These are phyloP conservation scores for Colletotrichum sojae DNA, from an alignment of 2,329 filamentous ascomycete genomes.

Conservation along the genomic window DNA sequence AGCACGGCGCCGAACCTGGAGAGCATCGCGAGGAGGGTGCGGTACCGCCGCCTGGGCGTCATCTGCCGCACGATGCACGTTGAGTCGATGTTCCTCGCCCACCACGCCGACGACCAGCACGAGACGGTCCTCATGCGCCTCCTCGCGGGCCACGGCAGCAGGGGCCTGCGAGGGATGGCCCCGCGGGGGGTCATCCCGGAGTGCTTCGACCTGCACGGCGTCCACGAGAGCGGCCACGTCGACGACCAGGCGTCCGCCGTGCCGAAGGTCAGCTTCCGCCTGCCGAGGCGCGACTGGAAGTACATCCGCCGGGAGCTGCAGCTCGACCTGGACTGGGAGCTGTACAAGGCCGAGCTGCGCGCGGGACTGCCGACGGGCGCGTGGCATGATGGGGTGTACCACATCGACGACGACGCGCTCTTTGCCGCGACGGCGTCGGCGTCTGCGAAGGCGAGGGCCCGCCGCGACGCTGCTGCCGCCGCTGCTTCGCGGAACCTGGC, in stretches of 20 bases:
- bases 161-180: slow-evolving; percentile 81
- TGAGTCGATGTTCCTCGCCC: slow-evolving; percentile 79
- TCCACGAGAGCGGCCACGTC: slow-evolving; percentile 74
- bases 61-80: slow-evolving; percentile 69
- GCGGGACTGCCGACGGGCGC: slow-evolving; percentile 30
- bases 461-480: slow-evolving; percentile 16
- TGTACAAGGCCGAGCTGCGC: slow-evolving; percentile 43
- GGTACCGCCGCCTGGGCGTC: slow-evolving; percentile 79
- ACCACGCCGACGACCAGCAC: slow-evolving; percentile 92
- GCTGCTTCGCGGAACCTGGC: slow-evolving; percentile 12
- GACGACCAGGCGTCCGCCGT: slow-evolving; percentile 57
- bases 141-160: slow-evolving; percentile 74
- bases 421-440: slow-evolving; percentile 40
- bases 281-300: slow-evolving; percentile 45
- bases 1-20: slow-evolving; percentile 76
- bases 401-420: slow-evolving; percentile 18
- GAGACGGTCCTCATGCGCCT: slow-evolving; percentile 91
- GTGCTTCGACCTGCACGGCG: slow-evolving; percentile 81
- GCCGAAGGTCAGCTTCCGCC: slow-evolving; percentile 57
- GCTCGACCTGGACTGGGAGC: slow-evolving; percentile 46
- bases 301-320: slow-evolving; percentile 41
- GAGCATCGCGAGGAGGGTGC: slow-evolving; percentile 78
- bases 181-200: slow-evolving; percentile 81
- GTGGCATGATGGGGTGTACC: slow-evolving; percentile 37
- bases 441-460: slow-evolving; percentile 28